Base-by-base conservation (phyloP, 1,284 basidiomycete genomes). In the Laetiporus sulphureus region DNA sequence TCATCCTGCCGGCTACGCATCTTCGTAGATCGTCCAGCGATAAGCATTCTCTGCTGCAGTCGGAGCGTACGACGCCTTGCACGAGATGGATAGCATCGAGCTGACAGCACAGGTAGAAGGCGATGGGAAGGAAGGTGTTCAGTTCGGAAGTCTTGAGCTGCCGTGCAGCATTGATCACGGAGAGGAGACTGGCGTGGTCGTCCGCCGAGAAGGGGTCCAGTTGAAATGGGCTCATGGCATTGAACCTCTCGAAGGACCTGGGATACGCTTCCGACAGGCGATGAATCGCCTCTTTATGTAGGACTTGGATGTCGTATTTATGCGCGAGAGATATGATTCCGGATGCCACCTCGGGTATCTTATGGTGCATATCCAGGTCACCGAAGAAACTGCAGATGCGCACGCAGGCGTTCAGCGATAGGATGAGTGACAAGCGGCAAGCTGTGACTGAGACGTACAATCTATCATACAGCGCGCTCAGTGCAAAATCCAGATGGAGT, bases 281-380 rank as follows among this genome's bases (percentile, higher is more conserved):
- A 36, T 48, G 45, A 43, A 53, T 45, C 22, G 52, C 46, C 27
- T 50, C 47, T 12, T 48, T 18, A 37, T 51, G 46, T 10, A 55
- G 36, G 34, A 44, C 45, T 25, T 50, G 42, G 40, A 51, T 46
- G 39, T 52, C 46, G 39, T 55, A 55, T 24, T 55, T 55, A 42
- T 55, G 47, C 12, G 48, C 47, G 42, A 54, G 12, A 13, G n/a
- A 4, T 3, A 32, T 6, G 13, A 40, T 32, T 4, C 30, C 39
- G 20, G 31, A 11, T 2, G 31, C 39, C 5, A 24, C 39, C 24
- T 40, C 31, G 12, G 31, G 13, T 8, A 24, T 33, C n/a, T 16
- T 7, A 3, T 7, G 24, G 3, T 16, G 15, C 22, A 12, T 16
- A n/a, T 22, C 23, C 13, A 23, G 18, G 20, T 23, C 36, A 29